Base-by-base conservation (phyloP, 257 asterid genomes). In the Buddleja alternifolia region DNA sequence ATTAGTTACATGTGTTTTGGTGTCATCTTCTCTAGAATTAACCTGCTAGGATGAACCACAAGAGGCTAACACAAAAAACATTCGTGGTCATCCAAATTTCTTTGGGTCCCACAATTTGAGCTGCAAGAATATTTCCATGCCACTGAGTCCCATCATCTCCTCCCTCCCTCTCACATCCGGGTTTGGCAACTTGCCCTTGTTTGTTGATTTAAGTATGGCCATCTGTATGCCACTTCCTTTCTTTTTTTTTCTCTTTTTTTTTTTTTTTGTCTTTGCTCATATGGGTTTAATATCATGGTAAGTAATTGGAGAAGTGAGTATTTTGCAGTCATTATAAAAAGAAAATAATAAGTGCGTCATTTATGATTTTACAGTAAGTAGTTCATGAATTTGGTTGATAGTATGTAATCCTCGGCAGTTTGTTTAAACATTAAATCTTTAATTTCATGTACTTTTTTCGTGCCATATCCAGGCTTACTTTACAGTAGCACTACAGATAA, bases 71-170 rank as follows among this genome's bases (percentile, higher is more conserved):
- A n/a, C 32, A 55, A 52, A 55, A 52, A 69, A 67, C 45, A 63
- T 77, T 81, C 69, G 76, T 61, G 54, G 55, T 58, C 54, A 75
- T 67, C 75, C 72, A 29, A 73, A 75, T 69, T 48, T 60, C 14
- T 73, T 54, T 11, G 41, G 82, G 66, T 44, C 78, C 85, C 82
- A 73, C 75, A 54, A 4, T 47, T 58, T 72, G 37, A 53, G 73
- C 72, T 70, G 77, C 79, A 74, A 57, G 84, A 81, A 81, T 81
- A 75, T 81, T 73, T 73, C 44, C 67, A 39, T 60, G 64, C 72
- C 57, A 51, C 72, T 63, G 25, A 50, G 56, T 61, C 60, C 12
- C 25, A 66, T 66, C 44, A 67, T 58, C 71, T 59, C 60, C 60
- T 17, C 73, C 42, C 46, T 73, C 61, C 40, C 54, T 20, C 73